Evolutionary conservation across 1,139 yeast species (phyloP), one percentile per base, ranked within the genome.

Genomic region (Protomyces gravidus): DNA sequence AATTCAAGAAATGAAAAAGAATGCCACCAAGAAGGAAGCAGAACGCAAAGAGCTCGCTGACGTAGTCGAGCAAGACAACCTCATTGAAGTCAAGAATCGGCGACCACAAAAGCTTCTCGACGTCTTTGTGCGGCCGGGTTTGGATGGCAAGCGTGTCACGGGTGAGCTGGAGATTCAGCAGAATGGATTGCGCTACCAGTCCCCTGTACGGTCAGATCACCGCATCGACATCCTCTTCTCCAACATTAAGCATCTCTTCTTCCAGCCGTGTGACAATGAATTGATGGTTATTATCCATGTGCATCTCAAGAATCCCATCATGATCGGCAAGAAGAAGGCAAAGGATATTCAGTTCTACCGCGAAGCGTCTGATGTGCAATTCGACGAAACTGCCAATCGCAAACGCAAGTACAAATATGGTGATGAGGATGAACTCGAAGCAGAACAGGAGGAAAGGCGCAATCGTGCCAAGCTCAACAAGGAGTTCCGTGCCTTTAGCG

Each of bases 381-480:
- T 89, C 68, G 99, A 92, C 73, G 99, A 92, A 74, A 92, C 99
- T 39, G 96, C 97, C 63, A 95, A 95, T 63, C 82, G 95, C 64
- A 88, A 89, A 77, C 85, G 86, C 66, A 81, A 84, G 67, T 88
- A 89, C 77, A 77, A 96, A 70, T 92, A 92, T 69, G 99, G 98
- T 59, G 99, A 92, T 71, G 98, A 92, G 73, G 98, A 92, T 73
- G 99, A 92, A 75, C 78, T 94, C 66, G 98, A 94, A 74, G 97
- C 92, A 73, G 99, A 94, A 75, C 97, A 92, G 74, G 97, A 92
- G 73, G 99, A 92, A 75, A 84, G 97, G 75, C 81, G 94, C 72
- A 82, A 96, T 72, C 86, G 95, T 68, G 86, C 88, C 17, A 81
- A 89, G 52, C 80, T 92, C 69, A 97, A 94, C 75, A 89, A 86